Base-by-base conservation (phyloP, 2,329 filamentous ascomycete genomes). In the Clarireedia hainanense region DNA sequence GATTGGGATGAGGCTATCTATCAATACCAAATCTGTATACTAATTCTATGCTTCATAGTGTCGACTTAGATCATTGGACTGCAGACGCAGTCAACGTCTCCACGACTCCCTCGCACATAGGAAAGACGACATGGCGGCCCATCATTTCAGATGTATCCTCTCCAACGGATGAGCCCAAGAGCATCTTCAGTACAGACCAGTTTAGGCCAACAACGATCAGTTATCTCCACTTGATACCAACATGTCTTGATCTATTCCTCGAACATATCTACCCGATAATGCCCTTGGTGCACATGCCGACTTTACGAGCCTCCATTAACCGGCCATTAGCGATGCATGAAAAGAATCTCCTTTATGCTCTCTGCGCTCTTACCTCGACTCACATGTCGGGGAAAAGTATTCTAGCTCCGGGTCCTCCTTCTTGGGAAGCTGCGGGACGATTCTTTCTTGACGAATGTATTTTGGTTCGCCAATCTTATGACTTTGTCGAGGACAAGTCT, bases 261-360 rank as follows among this genome's bases (percentile, higher is more conserved):
- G 72, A 75, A 62, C 75, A 83, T 65, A 76, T 85, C 52, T 85
- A 85, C 61, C 80, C 81, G n/a, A 81, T 81, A 52, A 81, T 83
- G 73, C 82, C 82, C 0, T 74, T 85, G 4, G 68, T 85, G 6
- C 78, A 83, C 53, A 80, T 80, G 65, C 78, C 82, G 46, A 73
- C 73, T 7, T 72, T 82, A 47, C 72, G 76, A 47, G 73, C 72
- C 61, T 79, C 80, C 65, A 78, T 70, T 65, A 70, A 59, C 69
- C 74, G 70, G 10, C 66, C 68, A 1, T 50, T 74, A 57, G 64
- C 69, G 27, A 67, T 65, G 47, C 68, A 68, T 12, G 73, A 75
- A 48, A 72, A 72, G 61, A 76, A 74, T 59, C 69, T 75, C 14
- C 68, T 79, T 34, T 82, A 83, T 58, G 76, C 81, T 5, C 78